Evolutionary conservation across 1,139 yeast genomes (phyloP), one percentile per base, ranked within the genome.

Genomic region (Nakaseomyces glabratus): DNA sequence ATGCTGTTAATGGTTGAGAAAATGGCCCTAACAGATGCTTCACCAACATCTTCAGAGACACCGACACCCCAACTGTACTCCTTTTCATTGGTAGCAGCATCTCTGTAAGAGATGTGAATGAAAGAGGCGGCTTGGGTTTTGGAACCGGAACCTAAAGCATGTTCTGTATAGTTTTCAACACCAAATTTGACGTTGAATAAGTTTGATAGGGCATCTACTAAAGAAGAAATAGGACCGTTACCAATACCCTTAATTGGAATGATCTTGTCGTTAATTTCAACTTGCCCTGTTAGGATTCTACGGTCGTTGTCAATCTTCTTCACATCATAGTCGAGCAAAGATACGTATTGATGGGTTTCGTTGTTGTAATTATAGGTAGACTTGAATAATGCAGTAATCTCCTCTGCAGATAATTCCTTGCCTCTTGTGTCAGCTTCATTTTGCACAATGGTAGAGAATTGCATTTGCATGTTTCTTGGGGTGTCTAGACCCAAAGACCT

Each of bases 221-320:
- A 78, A 1, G 96, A 82, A 17, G 97, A 90, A 49, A 90, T 80
- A 42, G 95, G 97, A 60, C 97, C 98, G 57, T 90, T 90, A 58
- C 97, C 97, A 33, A 63, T 60, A 48, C 97, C 97, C 33, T 60
- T 57, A 26, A 84, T 66, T 31, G 61, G 59, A 35, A 68, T 58
- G 13, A 57, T 42, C 39, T 65, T 56, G 37, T 77, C 85, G 38
- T 71, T 65, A 16, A 63, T 47, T 21, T 57, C 48, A 31, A 77
- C 60, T 33, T 61, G 63, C 40, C 79, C 84, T 14, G 56, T 57
- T 47, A 76, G 62, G 35, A 58, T 56, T 54, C 79, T 73, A 42
- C 60, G 63, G 29, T 66, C 66, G 30, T 57, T 51, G 35, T 58
- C 61, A 10, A 57, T 41, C 42, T 64, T 69, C 45, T 62, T 48